Evolutionary conservation across 1,284 basidiomycete genomes (phyloP).

Genomic region (Schizophyllum amplum): DNA sequence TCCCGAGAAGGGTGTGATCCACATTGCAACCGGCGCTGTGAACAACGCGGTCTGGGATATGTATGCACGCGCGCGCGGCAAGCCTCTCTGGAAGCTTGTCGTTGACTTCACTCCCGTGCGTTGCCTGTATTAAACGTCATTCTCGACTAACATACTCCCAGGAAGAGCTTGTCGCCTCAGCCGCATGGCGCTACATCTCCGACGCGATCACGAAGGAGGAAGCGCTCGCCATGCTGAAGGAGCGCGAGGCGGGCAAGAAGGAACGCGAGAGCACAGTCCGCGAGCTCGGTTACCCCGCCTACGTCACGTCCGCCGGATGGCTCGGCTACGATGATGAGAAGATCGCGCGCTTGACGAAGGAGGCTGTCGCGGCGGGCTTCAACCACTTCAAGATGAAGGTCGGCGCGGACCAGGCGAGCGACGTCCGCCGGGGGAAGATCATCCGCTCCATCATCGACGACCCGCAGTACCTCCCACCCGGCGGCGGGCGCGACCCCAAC

Average conservation of each 20-base stretch:
- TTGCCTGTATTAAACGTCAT: neutral
- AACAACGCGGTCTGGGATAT: constrained; percentile 81
- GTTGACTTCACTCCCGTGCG: constrained; percentile 75
- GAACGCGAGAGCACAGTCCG: constrained; percentile 71
- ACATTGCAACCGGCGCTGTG: constrained; percentile 75
- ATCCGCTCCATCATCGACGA: constrained; percentile 94
- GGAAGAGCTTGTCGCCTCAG: constrained; percentile 82
- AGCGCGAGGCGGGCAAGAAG: constrained; percentile 68
- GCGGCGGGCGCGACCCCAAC: constrained; percentile 51
- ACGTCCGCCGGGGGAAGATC: constrained; percentile 79
- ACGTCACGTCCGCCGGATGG: constrained; percentile 94
- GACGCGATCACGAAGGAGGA: constrained; percentile 90
- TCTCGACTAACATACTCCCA: constrained; percentile 17
- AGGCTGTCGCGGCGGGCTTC: constrained; percentile 81
- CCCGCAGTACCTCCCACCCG: constrained; percentile 60
- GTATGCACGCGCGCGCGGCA: constrained; percentile 67
- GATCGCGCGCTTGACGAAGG: constrained; percentile 77
- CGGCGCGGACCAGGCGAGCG: constrained; percentile 74
- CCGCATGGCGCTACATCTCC: constrained; percentile 88
- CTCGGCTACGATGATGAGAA: constrained; percentile 92
- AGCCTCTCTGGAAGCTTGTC: constrained; percentile 82
- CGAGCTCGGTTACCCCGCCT: constrained; percentile 80
- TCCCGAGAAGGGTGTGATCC: constrained; percentile 83
- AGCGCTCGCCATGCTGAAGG: constrained; percentile 77
- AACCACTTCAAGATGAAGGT: constrained; percentile 99